Percentiles rank a stretch among this genome's conserved stretches.
phyloP scores from a whole-genome alignment of 1,284 basidiomycete genomes.

The Lentinula novae-zelandiae region DNA sequence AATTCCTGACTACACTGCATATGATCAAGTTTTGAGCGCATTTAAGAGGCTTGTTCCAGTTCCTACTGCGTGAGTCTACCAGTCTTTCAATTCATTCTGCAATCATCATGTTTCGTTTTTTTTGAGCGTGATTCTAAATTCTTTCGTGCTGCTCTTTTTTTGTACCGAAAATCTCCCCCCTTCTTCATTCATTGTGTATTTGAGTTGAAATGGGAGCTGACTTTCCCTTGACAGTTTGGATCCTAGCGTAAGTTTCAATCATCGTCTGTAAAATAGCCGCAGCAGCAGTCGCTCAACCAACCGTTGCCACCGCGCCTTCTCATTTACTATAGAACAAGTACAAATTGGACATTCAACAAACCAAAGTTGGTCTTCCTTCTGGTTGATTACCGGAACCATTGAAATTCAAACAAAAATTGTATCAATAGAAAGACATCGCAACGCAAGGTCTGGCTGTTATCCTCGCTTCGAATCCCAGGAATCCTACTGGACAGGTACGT shows the following conservation, averaged over 20 bases:
- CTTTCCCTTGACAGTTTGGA: slow-evolving; percentile 43
- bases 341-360: slow-evolving; percentile 72
- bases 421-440: slow-evolving; percentile 63
- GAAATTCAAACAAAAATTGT: no score
- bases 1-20: slow-evolving; percentile 86
- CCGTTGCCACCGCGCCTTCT: not conserved
- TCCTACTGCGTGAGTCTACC: slow-evolving; percentile 67
- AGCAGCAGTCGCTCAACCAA: no score
- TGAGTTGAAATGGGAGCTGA: no score
- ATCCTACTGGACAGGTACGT: slow-evolving; percentile 80
- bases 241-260: slow-evolving; percentile 41
- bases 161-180: not conserved
- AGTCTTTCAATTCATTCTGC: not conserved
- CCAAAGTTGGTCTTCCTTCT: slow-evolving; percentile 38
- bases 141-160: not conserved
- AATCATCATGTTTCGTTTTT: no score
- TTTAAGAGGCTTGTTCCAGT: slow-evolving; percentile 90
- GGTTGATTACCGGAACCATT: not conserved
- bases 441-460: slow-evolving; percentile 84
- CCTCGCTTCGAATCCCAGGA: slow-evolving; percentile 87
- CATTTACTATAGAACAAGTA: slow-evolving; percentile 45
- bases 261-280: not conserved
- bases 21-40: slow-evolving; percentile 81
- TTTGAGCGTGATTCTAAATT: no score
- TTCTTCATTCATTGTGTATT: not conserved